Percentiles rank a stretch among this genome's conserved stretches.
Conservation (phyloP, 2,329 filamentous ascomycete genomes). For the Trichoderma sp. region DNA sequence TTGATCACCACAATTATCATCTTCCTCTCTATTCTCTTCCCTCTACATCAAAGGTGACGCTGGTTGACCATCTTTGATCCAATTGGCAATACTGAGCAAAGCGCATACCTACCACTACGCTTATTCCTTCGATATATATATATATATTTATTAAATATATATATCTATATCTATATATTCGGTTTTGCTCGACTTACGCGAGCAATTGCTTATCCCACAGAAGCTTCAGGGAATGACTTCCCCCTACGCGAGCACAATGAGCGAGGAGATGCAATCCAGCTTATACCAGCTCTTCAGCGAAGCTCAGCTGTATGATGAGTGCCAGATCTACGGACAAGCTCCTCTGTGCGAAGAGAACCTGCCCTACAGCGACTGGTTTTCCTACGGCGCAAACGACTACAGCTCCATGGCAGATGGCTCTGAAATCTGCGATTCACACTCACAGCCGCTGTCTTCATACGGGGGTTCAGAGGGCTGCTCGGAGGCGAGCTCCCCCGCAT, state of each 20-base stretch:
- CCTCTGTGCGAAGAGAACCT: constrained; percentile 9
- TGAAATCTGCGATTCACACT: constrained; percentile 35
- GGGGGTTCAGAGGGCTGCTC: constrained; percentile 40
- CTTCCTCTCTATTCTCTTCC: no score
- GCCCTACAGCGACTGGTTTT: constrained; percentile 17
- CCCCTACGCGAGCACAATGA: constrained; percentile 4
- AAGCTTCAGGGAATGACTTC: background rate
- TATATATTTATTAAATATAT: no score
- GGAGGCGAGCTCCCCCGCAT: constrained; percentile 24
- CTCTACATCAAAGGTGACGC: background rate
- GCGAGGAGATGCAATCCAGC: constrained; percentile 11
- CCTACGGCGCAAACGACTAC: constrained; percentile 17
- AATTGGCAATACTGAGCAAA: background rate
- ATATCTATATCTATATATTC: background rate
- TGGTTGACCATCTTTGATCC: background rate
- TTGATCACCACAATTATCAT: background rate
- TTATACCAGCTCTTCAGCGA: constrained; percentile 19
- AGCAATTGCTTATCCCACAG: constrained; percentile 1
- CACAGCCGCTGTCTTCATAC: constrained; percentile 37
- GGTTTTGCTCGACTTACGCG: background rate
- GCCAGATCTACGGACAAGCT: background rate
- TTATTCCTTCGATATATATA: background rate
- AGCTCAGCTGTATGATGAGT: constrained; percentile 13
- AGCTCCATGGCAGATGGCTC: constrained; percentile 24
- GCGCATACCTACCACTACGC: background rate